Percentiles rank a stretch among this genome's conserved stretches.
phyloP scores from a whole-genome alignment of 805 yeast genomes.

The Candida pseudoglaebosa region DNA sequence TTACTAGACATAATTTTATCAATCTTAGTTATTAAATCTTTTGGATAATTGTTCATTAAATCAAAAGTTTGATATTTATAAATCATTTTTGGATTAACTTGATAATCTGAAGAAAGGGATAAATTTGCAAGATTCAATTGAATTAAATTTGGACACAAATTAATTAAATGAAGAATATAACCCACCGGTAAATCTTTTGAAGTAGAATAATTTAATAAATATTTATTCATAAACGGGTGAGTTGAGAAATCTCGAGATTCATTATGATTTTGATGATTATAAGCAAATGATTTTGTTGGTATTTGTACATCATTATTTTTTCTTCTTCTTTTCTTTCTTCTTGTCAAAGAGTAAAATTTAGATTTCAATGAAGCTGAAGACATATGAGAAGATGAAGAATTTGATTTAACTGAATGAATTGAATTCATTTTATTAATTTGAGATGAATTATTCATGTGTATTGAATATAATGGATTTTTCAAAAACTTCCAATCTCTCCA shows the following conservation, averaged over 20 bases:
- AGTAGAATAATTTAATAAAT: conserved; percentile 57
- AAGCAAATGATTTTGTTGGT: too few relatives aligned
- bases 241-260: conserved; percentile 7
- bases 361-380: conserved; percentile 13
- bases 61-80: conserved; percentile 37
- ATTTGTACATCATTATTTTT: not conserved
- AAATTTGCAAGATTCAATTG: conserved; percentile 56
- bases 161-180: conserved; percentile 60
- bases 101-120: conserved; percentile 65
- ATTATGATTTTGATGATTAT: too few relatives aligned
- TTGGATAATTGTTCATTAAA: conserved; percentile 34
- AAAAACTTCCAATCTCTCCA: conserved; percentile 93
- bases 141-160: conserved; percentile 60
- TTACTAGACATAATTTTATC: conserved; percentile 17
- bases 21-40: conserved; percentile 21
- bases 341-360: conserved; percentile 17
- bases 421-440: conserved; percentile 17
- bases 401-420: conserved; percentile 13
- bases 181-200: conserved; percentile 82
- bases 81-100: conserved; percentile 35
- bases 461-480: conserved; percentile 60
- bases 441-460: conserved; percentile 17
- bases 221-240: conserved; percentile 63
- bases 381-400: conserved; percentile 10
- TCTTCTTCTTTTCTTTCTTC: conserved; percentile 15